Evolutionary conservation across 2,329 filamentous ascomycete genomes (phyloP), one percentile per base, ranked within the genome.

Genomic region (Monilinia laxa): DNA sequence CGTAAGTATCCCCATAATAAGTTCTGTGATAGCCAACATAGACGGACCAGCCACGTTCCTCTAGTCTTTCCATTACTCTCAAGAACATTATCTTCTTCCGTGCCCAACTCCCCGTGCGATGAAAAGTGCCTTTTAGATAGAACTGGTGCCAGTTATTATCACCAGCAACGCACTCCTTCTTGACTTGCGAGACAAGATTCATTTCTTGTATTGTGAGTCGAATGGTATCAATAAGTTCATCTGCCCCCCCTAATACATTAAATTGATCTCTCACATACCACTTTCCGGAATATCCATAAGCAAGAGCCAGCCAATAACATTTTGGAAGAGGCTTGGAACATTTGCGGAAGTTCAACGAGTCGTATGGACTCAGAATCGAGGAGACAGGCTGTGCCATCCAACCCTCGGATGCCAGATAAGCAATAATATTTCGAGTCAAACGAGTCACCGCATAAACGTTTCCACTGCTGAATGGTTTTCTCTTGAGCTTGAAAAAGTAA

Each of bases 61-160:
- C 64, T 28, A 65, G 18, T 7, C 64, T 65, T 42, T 62, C 64
- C 55, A 65, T 23, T 14, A 65, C 28, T 53, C 64, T 60, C 55
- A 65, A 25, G 2, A 60, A 28, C 38, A 65, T 25, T 5, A 12
- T 28, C 25, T 65, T 65, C 23, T 28, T 65, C 42, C 28, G 20
- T 6, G 5, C 49, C 18, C 18, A 12, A 14, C 47, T 7, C 28
- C 47, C 38, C 3, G 23, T 16, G 9, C 25, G 40, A 18, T 25
- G 20, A 38, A 64, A 49, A n/a, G 40, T 38, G 23, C 52, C 23
- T 3, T 52, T 58, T n/a, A 40, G 16, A 25, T 12, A n/a, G 23
- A 57, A 40, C 18, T 38, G 28, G 20, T 51, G 63, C 63, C 31
- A 38, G 31, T 25, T 51, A 31, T 25, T 65, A 1, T 6, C 20